phyloP scores from a whole-genome alignment of 106 monocot species.

The Hemerocallis citrina region DNA sequence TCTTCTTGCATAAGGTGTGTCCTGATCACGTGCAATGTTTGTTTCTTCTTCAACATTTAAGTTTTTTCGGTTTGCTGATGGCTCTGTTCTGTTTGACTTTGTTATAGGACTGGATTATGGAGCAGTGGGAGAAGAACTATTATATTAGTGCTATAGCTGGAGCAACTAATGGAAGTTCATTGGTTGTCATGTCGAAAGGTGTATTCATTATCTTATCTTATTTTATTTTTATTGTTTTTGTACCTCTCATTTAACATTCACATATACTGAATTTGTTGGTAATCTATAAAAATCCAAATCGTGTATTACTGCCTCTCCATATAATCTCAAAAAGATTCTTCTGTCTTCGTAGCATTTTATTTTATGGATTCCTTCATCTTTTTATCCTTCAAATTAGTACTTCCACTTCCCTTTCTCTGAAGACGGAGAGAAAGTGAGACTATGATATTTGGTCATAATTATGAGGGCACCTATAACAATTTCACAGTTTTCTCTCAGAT shows the following conservation, averaged over 20 bases:
- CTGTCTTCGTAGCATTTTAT: background rate
- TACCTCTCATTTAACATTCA: background rate
- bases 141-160: conserved; percentile 95
- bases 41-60: background rate
- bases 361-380: background rate
- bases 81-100: background rate
- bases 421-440: too few relatives aligned
- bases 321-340: too few relatives aligned
- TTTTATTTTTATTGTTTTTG: too few relatives aligned
- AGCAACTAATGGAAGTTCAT: conserved; percentile 84
- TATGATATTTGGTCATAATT: too few relatives aligned
- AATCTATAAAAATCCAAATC: background rate
- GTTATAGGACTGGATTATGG: conserved; percentile 96
- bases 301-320: background rate
- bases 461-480: too few relatives aligned
- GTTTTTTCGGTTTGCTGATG: background rate
- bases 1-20: conserved; percentile 78
- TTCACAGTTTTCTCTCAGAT: too few relatives aligned
- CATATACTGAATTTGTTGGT: background rate
- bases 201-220: conserved; percentile 12
- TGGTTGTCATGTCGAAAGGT: conserved; percentile 99
- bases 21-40: background rate
- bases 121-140: conserved; percentile 94
- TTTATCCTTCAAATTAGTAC: background rate
- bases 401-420: too few relatives aligned